A percentile compares a stretch with the other conserved stretches of the same genome.
phyloP scores from a whole-genome alignment of 129 eudicot genomes.

The Erigeron canadensis region DNA sequence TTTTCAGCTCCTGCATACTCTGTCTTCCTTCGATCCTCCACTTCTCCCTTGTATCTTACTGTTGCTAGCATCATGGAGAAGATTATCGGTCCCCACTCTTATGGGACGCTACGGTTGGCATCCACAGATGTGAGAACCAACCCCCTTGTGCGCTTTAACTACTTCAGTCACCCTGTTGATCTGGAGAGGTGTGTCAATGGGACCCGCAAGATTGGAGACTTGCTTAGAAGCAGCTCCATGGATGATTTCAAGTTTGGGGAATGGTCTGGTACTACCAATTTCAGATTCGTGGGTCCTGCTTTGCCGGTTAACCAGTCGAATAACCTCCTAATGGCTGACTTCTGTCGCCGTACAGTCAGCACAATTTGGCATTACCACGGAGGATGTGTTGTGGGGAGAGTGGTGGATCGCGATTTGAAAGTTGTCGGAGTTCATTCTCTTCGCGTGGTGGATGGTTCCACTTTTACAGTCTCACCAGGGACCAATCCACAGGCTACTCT shows the following conservation, averaged over 20 bases:
- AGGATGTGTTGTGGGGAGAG: conserved; percentile 81
- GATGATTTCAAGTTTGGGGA: conserved; percentile 60
- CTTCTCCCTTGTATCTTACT: conserved; percentile 51
- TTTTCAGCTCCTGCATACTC: conserved; percentile 29
- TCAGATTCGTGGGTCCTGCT: conserved; percentile 71
- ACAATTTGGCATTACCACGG: conserved; percentile 99
- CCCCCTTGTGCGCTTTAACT: conserved; percentile 66
- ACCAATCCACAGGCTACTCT: conserved; percentile 96
- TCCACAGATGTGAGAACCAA: conserved; percentile 61
- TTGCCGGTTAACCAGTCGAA: conserved; percentile 63
- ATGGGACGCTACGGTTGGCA: conserved; percentile 57
- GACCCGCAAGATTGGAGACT: conserved; percentile 47
- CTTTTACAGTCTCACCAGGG: conserved; percentile 74
- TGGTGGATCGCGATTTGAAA: conserved; percentile 62
- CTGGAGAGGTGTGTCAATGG: conserved; percentile 63
- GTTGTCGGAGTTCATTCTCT: conserved; percentile 64
- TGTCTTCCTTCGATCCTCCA: conserved; percentile 11
- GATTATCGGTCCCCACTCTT: conserved; percentile 57
- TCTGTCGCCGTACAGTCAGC: conserved; percentile 77
- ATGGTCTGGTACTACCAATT: conserved; percentile 61
- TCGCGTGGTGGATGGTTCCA: conserved; percentile 85
- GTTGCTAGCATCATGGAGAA: conserved; percentile 80
- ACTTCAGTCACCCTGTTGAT: conserved; percentile 58
- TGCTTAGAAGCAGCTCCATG: conserved; percentile 71
- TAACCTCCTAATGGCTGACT: conserved; percentile 49